Evolutionary conservation across 306 rosid species (phyloP).

Genomic region (Morella rubra): DNA sequence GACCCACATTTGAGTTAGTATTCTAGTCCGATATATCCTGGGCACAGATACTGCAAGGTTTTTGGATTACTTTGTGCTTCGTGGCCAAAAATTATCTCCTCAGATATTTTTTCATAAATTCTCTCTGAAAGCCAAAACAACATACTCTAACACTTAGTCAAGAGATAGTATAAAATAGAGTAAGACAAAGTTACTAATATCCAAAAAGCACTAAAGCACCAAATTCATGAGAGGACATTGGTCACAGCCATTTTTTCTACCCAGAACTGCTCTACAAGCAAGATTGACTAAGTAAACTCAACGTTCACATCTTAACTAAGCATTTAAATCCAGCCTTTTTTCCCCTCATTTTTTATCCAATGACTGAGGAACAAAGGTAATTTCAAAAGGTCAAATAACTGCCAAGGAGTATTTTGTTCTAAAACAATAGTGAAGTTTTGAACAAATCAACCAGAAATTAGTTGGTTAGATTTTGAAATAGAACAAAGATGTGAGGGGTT

Average conservation of each 20-base stretch:
- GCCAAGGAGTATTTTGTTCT: too few relatives aligned
- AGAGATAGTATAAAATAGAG: background rate
- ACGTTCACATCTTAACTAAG: background rate
- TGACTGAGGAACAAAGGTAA: background rate
- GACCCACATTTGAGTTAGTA: background rate
- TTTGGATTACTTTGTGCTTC: background rate
- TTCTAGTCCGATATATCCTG: background rate
- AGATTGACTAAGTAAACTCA: background rate
- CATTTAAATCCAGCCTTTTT: background rate
- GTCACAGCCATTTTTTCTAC: background rate
- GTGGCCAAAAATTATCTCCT: background rate
- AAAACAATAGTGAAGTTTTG: background rate
- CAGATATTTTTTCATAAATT: background rate
- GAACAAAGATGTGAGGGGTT: too few relatives aligned
- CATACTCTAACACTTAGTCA: background rate
- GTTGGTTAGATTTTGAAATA: background rate
- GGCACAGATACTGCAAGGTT: background rate
- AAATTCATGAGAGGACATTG: background rate
- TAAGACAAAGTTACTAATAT: background rate
- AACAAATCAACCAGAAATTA: background rate
- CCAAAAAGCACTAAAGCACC: background rate
- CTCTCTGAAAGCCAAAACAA: background rate
- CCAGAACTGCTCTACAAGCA: background rate
- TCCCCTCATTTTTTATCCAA: background rate
- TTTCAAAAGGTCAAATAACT: background rate